A percentile compares a stretch with the other conserved stretches of the same genome.
phyloP scores from a whole-genome alignment of 306 rosid genomes.

The Acacia melanoxylon region DNA sequence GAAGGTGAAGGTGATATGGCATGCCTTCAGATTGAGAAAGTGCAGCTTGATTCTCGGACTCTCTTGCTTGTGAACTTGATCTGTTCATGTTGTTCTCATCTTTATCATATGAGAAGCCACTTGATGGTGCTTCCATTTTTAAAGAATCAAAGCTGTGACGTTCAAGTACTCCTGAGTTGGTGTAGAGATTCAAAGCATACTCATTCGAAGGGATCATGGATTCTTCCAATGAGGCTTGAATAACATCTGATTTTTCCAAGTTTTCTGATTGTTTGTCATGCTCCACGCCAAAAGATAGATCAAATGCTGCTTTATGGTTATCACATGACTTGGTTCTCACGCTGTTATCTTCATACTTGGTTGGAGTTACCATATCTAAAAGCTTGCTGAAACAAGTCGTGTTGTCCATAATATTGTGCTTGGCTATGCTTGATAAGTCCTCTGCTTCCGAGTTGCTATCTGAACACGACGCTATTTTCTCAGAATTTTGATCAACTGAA shows the following conservation, averaged over 20 bases:
- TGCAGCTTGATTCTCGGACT: conserved; percentile 44
- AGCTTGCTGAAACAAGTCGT: conserved; percentile 47
- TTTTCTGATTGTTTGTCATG: conserved; percentile 39
- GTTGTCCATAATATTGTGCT: conserved; percentile 36
- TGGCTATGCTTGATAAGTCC: conserved; percentile 50
- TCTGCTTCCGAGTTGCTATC: conserved; percentile 79
- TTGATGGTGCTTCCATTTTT: conserved; percentile 43
- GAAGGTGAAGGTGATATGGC: conserved; percentile 35
- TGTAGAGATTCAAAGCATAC: conserved; percentile 35
- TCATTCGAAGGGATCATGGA: conserved; percentile 38
- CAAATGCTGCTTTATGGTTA: conserved; percentile 30
- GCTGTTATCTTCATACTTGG: conserved; percentile 40
- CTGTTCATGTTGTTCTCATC: conserved; percentile 43
- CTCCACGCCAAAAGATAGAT: conserved; percentile 31
- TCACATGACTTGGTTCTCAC: conserved; percentile 35
- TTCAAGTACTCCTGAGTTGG: conserved; percentile 43
- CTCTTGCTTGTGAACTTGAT: conserved; percentile 50
- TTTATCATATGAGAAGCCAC: conserved; percentile 44
- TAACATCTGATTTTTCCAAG: conserved; percentile 39
- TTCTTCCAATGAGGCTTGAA: conserved; percentile 39
- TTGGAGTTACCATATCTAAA: conserved; percentile 50
- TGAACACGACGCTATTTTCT: conserved; percentile 57
- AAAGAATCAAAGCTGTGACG: conserved; percentile 47
- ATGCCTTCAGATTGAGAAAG: conserved; percentile 39
- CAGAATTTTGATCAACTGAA: conserved; percentile 59